Evolutionary conservation across 768 basidiomycete species (phyloP), one percentile per base, ranked within the genome.

Genomic region (Lentinula lateritia): DNA sequence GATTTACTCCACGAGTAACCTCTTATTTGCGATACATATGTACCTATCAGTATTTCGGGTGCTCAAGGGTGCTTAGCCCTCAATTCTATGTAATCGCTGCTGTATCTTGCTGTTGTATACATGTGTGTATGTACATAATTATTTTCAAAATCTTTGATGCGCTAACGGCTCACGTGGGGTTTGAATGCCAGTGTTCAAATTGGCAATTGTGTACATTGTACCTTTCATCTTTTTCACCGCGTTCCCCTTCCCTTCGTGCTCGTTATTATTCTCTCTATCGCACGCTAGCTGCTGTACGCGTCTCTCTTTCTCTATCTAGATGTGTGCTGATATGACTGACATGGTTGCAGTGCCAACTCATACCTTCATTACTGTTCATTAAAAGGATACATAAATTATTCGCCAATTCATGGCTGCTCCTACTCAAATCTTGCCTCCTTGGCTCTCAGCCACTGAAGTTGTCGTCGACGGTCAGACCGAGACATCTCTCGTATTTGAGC

Each of bases 341-440:
- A 1, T 6, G 18, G 6, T 13, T 41, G 10, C 28, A 42, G 20
- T 43, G 18, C 38, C n/a, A 20, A 28, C 20, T 42, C 15, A 56
- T 23, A 41, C 38, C 18, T 42, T 56, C 28, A 9, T 42, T 43
- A 43, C 7, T 42, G 28, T 56, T 52, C 13, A 12, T 18, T 16
- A 32, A 34, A 12, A 10, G 10, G 8, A 50, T 18, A 46, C 34
- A 34, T n/a, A 45, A 54, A 54, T 54, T 56, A 42, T 56, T 20
- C 23, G 0, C n/a, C 23, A n/a, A 9, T 39, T 13, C 36, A 88
- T 88, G 87, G 71, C 82, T 61, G 78, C 78, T 66, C 85, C 83
- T 28, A 83, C 87, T 3, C 91, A 92, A 71, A 73, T 78, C 62
- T 79, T 84, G 56, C 91, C 91, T 50, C 76, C 90, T 36, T 93